Evolutionary conservation across 345 rosid genomes (phyloP), one percentile per base, ranked within the genome.

Genomic region (Arabidopsis arenosa): DNA sequence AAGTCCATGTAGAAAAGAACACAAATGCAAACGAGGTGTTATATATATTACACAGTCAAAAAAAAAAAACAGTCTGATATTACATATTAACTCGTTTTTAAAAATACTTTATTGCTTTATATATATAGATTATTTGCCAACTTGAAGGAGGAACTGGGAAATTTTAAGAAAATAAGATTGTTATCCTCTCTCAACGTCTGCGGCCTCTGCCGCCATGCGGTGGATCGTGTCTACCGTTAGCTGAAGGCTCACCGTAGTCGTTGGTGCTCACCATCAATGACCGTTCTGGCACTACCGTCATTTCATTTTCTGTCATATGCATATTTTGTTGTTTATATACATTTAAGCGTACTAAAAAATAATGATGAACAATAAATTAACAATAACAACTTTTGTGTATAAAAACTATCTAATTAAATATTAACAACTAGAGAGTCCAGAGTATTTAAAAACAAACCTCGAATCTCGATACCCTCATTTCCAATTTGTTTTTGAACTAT

Each of bases 161-260:
- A 47, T 18, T 18, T 11, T 4, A 33, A 23, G 13, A 23, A 32
- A 18, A 17, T 0, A 54, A 75, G 11, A n/a, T 32, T 60, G 23
- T 10, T 7, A 49, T 12, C 26, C 2, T 5, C 15, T 21, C 62
- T 79, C 63, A 79, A 45, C 57, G 84, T 82, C 44, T 77, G 3
- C 83, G 82, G 59, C 10, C 78, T 68, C 41, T 43, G 52, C 66
- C 67, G 14, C 84, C 62, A 30, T 75, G 73, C 0, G 88, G 85
- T 65, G 89, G 97, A 62, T 87, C 86, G 21, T 88, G 93, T 54
- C 83, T 83, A n/a, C 5, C 82, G 79, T 87, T 92, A 0, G 96
- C 90, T 0, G 85, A 18, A 13, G 93, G 88, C 3, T 55, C 82
- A 13, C 48, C 41, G 61, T 89, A 89, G 70, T 92, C 97, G 56